A percentile compares a stretch with the other conserved stretches of the same genome.
Conservation (phyloP, 306 rosid species). For the Sindora glabra region DNA sequence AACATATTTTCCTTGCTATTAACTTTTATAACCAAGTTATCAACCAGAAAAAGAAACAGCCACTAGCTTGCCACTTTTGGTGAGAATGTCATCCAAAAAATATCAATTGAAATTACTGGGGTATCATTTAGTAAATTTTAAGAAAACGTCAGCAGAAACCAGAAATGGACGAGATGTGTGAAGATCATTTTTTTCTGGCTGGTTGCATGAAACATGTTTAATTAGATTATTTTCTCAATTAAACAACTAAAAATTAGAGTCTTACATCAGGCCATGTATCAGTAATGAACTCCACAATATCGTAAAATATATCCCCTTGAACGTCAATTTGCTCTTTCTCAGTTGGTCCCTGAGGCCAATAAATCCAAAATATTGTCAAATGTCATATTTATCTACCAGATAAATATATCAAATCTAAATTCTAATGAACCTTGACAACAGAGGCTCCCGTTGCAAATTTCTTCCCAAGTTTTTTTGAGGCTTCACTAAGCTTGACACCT, state of each 20-base stretch:
- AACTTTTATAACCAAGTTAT: too few species aligned
- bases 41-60: too few species aligned
- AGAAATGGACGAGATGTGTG: not conserved
- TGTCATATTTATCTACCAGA: slow-evolving; percentile 4
- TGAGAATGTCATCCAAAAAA: too few species aligned
- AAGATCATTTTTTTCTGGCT: not conserved
- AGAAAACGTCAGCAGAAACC: not conserved
- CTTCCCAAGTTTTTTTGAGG: slow-evolving; percentile 97
- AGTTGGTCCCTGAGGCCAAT: slow-evolving; percentile 79
- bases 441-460: slow-evolving; percentile 99
- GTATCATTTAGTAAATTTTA: not conserved
- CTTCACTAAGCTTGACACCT: slow-evolving; percentile 97
- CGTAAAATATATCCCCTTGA: slow-evolving; percentile 95
- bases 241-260: not conserved
- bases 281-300: slow-evolving; percentile 88
- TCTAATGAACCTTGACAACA: slow-evolving; percentile 73
- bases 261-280: slow-evolving; percentile 95
- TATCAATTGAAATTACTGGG: not conserved
- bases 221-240: not conserved
- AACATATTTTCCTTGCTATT: too few species aligned
- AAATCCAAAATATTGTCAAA: slow-evolving; percentile 21
- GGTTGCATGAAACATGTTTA: not conserved
- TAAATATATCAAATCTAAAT: slow-evolving; percentile 4
- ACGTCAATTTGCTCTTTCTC: slow-evolving; percentile 99
- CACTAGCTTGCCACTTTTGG: too few species aligned